phyloP scores from a whole-genome alignment of 208 protist genomes.

The Trypanosomatidae sp. region DNA sequence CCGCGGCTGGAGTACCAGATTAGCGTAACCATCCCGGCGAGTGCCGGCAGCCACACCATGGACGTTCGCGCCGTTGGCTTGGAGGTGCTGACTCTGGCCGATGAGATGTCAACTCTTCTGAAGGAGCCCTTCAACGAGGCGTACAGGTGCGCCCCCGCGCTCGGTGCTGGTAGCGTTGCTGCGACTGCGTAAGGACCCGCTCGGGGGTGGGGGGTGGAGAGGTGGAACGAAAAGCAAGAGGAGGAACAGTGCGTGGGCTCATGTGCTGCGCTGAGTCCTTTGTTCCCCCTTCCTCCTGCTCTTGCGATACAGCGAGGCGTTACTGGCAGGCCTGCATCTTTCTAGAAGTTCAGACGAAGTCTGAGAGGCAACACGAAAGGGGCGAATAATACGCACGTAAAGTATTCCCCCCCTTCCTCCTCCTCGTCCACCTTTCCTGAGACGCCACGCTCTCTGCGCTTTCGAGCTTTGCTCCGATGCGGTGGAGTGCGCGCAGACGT shows the following conservation, averaged over 20 bases:
- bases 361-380: neutral
- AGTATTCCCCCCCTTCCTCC: neutral
- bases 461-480: neutral
- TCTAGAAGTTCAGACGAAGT: neutral
- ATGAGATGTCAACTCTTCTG: slow-evolving; percentile 42
- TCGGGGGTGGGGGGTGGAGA: neutral
- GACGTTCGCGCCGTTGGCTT: slow-evolving; percentile 74
- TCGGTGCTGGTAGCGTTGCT: neutral
- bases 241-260: neutral
- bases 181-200: neutral
- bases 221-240: neutral
- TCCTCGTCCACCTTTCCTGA: neutral
- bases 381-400: neutral
- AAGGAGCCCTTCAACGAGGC: slow-evolving; percentile 58
- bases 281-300: neutral
- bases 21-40: slow-evolving; percentile 57
- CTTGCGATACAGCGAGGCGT: neutral
- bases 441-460: neutral
- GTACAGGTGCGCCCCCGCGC: slow-evolving; percentile 30
- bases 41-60: slow-evolving; percentile 43
- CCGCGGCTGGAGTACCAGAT: slow-evolving; percentile 78
- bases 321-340: neutral
- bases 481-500: neutral
- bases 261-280: neutral
- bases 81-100: slow-evolving; percentile 60